These are phyloP conservation scores for Amoeboaphelidium protococcarum DNA, from an alignment of 371 early-diverging fungal species.

Conservation along the genomic window DNA sequence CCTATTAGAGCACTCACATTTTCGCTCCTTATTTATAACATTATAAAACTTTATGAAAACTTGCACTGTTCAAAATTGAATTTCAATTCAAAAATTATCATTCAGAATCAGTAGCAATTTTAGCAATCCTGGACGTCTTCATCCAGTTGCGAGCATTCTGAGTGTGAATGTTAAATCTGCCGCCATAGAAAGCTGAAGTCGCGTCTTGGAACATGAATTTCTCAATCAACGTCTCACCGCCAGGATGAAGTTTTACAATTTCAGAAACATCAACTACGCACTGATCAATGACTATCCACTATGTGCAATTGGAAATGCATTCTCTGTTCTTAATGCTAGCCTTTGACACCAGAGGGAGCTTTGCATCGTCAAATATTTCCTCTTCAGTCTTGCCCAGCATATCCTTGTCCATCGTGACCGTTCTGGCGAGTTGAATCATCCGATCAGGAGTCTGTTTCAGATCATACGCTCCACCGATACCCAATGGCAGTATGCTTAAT, in stretches of 20 bases:
- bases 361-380: not conserved
- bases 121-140: not conserved
- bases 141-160: not conserved
- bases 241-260: not conserved
- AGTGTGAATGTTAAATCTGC: not conserved
- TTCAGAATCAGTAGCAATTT: too few relatives aligned
- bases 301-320: not conserved
- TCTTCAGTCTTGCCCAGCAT: not conserved
- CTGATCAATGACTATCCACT: not conserved
- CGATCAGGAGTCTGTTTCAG: slow-evolving; percentile 67
- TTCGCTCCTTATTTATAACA: too few relatives aligned
- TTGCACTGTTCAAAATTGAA: too few relatives aligned
- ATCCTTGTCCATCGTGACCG: slow-evolving; percentile 49
- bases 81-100: too few relatives aligned
- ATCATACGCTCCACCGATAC: slow-evolving; percentile 55
- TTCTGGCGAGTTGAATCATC: slow-evolving; percentile 56
- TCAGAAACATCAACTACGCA: not conserved
- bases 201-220: not conserved
- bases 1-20: too few relatives aligned
- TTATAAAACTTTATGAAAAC: too few relatives aligned
- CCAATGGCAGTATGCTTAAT: too few relatives aligned
- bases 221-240: not conserved
- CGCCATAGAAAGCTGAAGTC: not conserved
- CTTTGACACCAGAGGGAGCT: not conserved
- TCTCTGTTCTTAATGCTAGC: not conserved